Evolutionary conservation across 345 rosid species (phyloP).

Genomic region (Psidium friedrichsthalianum): DNA sequence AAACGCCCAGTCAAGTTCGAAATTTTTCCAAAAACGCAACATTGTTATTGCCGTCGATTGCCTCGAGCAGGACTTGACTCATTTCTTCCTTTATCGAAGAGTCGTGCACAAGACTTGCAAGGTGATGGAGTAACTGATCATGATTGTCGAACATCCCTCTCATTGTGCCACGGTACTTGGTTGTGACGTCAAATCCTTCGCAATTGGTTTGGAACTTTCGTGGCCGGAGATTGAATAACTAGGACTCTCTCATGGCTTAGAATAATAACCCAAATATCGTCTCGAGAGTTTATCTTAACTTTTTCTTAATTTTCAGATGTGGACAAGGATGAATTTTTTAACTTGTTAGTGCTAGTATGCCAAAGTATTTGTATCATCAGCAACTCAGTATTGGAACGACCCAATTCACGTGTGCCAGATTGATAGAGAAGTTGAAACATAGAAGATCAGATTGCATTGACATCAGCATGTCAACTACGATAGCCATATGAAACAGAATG

Average conservation of each 20-base stretch:
- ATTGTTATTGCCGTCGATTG: neutral
- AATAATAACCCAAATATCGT: neutral
- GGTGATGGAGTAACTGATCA: neutral
- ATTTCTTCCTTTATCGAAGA: neutral
- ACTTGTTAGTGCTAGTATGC: neutral
- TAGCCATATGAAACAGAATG: neutral
- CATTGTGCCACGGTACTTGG: neutral
- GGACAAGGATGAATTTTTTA: neutral
- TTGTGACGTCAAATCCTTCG: neutral
- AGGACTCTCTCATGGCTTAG: neutral
- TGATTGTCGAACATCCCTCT: neutral
- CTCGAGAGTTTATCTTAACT: neutral
- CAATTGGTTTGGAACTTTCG: neutral
- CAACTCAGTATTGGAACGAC: neutral
- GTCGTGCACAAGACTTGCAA: neutral
- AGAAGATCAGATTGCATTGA: neutral
- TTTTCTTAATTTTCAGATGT: neutral
- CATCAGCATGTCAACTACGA: too few relatives aligned
- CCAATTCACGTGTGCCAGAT: neutral
- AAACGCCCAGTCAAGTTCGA: neutral
- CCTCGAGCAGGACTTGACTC: neutral
- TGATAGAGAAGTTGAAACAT: neutral
- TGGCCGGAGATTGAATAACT: neutral
- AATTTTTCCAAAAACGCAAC: neutral
- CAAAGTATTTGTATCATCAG: neutral